Evolutionary conservation across 352 stramenopile species (phyloP).

Genomic region (Phytophthora pistaciae): DNA sequence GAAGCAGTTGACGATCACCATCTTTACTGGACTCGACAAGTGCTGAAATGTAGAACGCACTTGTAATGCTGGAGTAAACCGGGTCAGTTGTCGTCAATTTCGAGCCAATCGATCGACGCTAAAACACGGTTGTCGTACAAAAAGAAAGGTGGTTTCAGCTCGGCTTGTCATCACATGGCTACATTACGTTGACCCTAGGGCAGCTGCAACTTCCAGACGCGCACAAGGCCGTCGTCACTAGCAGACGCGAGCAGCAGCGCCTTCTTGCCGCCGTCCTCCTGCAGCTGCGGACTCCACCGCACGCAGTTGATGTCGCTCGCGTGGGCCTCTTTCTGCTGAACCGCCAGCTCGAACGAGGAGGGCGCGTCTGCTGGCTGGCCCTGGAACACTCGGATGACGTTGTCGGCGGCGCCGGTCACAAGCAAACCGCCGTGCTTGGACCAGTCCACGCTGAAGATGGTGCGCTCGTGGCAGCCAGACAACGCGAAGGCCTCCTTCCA

Average conservation of each 20-base stretch:
- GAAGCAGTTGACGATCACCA: too few relatives aligned
- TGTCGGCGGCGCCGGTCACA: conserved; percentile 92
- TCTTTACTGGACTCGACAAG: too few relatives aligned
- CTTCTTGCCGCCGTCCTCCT: conserved; percentile 33
- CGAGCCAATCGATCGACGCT: too few relatives aligned
- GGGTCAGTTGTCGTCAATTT: too few relatives aligned
- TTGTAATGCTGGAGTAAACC: too few relatives aligned
- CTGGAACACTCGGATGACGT: conserved; percentile 92
- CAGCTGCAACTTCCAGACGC: conserved; percentile 75
- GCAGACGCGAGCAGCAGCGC: conserved; percentile 73
- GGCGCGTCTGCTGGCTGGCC: conserved; percentile 24
- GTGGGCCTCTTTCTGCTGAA: conserved; percentile 68
- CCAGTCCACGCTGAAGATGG: conserved; percentile 96
- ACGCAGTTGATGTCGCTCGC: conserved; percentile 87
- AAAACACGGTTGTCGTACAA: neutral
- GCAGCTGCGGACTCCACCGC: conserved; percentile 66
- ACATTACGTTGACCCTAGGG: conserved; percentile 23
- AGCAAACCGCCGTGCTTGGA: conserved; percentile 87
- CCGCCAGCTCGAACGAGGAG: conserved; percentile 70
- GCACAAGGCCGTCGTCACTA: conserved; percentile 67
- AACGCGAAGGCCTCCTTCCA: conserved; percentile 91
- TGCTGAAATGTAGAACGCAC: too few relatives aligned
- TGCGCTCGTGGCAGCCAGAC: conserved; percentile 86
- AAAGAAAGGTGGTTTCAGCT: neutral
- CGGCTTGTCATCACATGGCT: conserved; percentile 10